phyloP scores from a whole-genome alignment of 139 green algal species.

The Chlorokybus atmophyticus region DNA sequence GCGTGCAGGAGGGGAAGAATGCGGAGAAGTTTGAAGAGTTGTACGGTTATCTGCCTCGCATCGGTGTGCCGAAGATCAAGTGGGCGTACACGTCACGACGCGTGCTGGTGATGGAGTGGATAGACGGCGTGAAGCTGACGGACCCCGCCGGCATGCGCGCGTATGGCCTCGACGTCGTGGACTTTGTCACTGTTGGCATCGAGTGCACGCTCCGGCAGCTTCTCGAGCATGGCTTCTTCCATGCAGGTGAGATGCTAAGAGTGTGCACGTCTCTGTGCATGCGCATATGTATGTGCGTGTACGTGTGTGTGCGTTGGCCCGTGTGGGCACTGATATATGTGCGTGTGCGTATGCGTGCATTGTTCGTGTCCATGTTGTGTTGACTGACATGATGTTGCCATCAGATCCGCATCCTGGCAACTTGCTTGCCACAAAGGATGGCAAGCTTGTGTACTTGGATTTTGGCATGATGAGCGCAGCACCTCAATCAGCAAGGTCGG shows the following conservation, averaged over 20 bases:
- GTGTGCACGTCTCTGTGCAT: no score
- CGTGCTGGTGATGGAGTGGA: conserved; percentile 95
- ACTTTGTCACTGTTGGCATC: conserved; percentile 88
- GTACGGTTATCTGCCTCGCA: conserved; percentile 25
- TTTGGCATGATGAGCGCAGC: conserved; percentile 85
- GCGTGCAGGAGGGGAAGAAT: conserved; percentile 75
- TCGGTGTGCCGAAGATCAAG: conserved; percentile 19
- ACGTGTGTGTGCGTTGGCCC: no score
- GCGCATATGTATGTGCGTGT: no score
- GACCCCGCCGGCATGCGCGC: conserved; percentile 47
- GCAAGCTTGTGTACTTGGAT: conserved; percentile 73
- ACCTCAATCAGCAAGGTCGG: conserved; percentile 39
- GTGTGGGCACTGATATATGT: no score
- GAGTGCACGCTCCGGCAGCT: conserved; percentile 77
- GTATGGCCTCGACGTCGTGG: conserved; percentile 61
- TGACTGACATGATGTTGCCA: no score
- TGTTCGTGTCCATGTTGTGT: no score
- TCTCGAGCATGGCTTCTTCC: conserved; percentile 26
- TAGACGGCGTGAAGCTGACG: conserved; percentile 89
- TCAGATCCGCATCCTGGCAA: conserved; percentile 56
- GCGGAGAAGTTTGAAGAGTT: conserved; percentile 65
- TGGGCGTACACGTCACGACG: conserved; percentile 27
- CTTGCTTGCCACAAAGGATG: conserved; percentile 68
- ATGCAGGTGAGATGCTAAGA: no score
- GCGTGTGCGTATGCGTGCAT: no score